Conservation (phyloP, 192 early-diverging fungal species). For the Dispira simplex region DNA sequence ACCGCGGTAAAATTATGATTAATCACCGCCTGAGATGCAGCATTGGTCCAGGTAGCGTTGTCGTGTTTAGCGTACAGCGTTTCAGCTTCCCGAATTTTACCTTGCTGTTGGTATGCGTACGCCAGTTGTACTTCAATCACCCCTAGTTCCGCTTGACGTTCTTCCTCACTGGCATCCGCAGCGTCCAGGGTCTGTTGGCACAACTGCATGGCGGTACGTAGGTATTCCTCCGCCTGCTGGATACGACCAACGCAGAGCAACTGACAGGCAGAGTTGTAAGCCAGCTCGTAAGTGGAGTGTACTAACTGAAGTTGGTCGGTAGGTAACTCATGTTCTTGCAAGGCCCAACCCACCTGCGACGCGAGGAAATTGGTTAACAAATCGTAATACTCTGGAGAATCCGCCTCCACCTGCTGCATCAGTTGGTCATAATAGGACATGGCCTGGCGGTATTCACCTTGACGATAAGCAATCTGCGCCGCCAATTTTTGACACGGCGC, state of each 20-base stretch:
- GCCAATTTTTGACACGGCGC: not conserved
- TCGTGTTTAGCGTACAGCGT: not conserved
- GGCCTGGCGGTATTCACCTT: constrained; percentile 3
- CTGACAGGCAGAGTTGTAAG: constrained; percentile 7
- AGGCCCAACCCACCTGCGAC: not conserved
- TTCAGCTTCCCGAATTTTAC: not conserved
- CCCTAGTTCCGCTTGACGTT: not conserved
- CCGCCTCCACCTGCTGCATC: not conserved
- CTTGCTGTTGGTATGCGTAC: constrained; percentile 7
- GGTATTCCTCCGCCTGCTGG: constrained; percentile 1
- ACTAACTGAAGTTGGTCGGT: too few species aligned
- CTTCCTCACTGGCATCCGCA: not conserved
- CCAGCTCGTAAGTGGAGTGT: constrained; percentile 5
- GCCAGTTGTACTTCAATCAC: constrained; percentile 4
- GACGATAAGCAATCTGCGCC: constrained; percentile 9
- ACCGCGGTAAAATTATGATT: constrained; percentile 1
- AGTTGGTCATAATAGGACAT: constrained; percentile 1
- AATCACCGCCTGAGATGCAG: not conserved
- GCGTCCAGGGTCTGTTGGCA: not conserved
- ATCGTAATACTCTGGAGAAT: not conserved
- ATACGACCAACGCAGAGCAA: not conserved
- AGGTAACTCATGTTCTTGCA: not conserved
- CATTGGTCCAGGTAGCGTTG: not conserved
- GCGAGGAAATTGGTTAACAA: constrained; percentile 9
- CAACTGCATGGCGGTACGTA: not conserved